Evolutionary conservation across 2,329 filamentous ascomycete genomes (phyloP), one percentile per base, ranked within the genome.

Genomic region (Incumbomyces lentus): DNA sequence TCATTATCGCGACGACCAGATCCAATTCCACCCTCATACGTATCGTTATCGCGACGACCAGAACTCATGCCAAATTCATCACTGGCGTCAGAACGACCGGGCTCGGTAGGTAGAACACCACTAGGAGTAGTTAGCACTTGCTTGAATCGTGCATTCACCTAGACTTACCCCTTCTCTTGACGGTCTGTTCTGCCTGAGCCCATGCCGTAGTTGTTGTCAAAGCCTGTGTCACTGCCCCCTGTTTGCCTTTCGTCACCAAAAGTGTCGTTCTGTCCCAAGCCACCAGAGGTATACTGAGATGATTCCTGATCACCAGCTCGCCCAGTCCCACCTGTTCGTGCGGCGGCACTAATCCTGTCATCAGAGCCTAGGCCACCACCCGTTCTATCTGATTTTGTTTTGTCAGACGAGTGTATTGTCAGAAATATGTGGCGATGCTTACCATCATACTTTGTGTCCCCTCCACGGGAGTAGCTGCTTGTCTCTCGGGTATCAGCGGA

Each of bases 351-450:
- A 41, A 53, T 52, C 26, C 47, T 46, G 38, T 54, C 52, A 26
- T 52, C 50, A 19, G 37, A 35, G 6, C 52, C 50, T 45, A 51
- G 50, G 29, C 52, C 52, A 17, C 52, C 52, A n/a, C 50, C 43
- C n/a, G 50, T 52, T 19, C 31, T 30, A 6, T 36, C 41, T 44
- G 31, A 10, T n/a, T 6, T 35, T 12, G 12, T n/a, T 11, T 35
- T 38, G 22, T 35, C 8, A 6, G 40, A 17, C 6, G 40, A n/a
- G 32, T 36, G 14, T 26, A 26, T 17, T 11, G 26, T 42, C 22
- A 26, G 4, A 26, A 8, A 26, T 4, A 6, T 5, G 33, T 6
- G n/a, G n/a, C 16, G 5, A n/a, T 5, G 36, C 36, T 17, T 17
- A 39, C 18, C 36, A 22, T 39, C 36, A 22, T 39, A 39, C 4